phyloP scores from a whole-genome alignment of 1,139 yeast genomes.

The Wickerhamomyces sp. region DNA sequence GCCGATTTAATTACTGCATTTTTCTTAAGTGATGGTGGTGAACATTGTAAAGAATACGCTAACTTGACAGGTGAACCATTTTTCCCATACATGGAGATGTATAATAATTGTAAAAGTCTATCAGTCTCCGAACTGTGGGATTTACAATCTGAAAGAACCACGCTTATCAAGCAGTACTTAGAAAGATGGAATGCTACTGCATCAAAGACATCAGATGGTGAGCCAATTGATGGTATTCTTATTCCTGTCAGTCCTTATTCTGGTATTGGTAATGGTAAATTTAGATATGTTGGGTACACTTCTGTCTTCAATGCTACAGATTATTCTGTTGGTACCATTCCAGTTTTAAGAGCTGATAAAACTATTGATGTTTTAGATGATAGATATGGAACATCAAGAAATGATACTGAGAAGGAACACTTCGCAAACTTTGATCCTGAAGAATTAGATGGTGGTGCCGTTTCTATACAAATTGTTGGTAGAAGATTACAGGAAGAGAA shows the following conservation, averaged over 20 bases:
- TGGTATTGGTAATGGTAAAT: conserved; percentile 25
- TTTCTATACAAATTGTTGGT: conserved; percentile 42
- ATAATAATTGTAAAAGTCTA: conserved; percentile 30
- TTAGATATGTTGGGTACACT: conserved; percentile 37
- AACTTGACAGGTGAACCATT: conserved; percentile 34
- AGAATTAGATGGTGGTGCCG: conserved; percentile 41
- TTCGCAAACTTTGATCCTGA: conserved; percentile 31
- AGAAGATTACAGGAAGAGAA: conserved; percentile 42
- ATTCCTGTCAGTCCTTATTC: conserved; percentile 45
- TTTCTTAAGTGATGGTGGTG: conserved; percentile 38
- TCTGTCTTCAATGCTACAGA: conserved; percentile 57
- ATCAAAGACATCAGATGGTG: conserved; percentile 31
- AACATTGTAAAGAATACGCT: conserved; percentile 23
- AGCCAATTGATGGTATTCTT: conserved; percentile 44
- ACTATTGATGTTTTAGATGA: conserved; percentile 22
- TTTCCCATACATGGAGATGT: conserved; percentile 36
- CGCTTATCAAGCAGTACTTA: conserved; percentile 30
- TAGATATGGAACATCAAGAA: conserved; percentile 15
- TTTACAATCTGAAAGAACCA: conserved; percentile 30
- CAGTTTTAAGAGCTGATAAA: conserved; percentile 47
- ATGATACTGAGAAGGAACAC: conserved; percentile 17
- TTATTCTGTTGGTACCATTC: conserved; percentile 53
- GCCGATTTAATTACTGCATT: conserved; percentile 15
- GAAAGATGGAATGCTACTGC: conserved; percentile 22
- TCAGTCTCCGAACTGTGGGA: conserved; percentile 37